Evolutionary conservation across 2,329 filamentous ascomycete species (phyloP), one percentile per base, ranked within the genome.

Genomic region (Pseudohalonectria lignicola): DNA sequence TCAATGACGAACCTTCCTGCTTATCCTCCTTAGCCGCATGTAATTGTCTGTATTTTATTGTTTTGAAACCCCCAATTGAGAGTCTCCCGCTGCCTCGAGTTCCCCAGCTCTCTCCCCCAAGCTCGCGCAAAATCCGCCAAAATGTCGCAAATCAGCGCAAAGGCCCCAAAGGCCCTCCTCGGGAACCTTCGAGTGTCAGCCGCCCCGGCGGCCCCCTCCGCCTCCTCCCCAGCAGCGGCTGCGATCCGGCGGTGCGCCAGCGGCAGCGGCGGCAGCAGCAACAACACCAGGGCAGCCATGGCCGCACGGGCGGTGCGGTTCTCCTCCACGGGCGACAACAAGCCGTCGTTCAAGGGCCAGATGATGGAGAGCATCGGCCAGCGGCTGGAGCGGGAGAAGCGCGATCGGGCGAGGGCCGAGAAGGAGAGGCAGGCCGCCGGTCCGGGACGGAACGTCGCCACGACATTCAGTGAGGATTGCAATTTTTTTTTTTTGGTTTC

Each of bases 341-440:
- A 46, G 25, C 42, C 44, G 36, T 52, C 49, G 4, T 76, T 75
- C 53, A 64, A 67, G 40, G 69, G 69, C 18, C 71, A 75, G 52
- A 61, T 76, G 52, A 66, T 71, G 29, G 62, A 70, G 50, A 71
- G 68, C 44, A 69, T 72, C 37, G 59, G 59, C 39, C 54, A 61
- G 36, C 67, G 71, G 28, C 60, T 74, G 31, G 57, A 59, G 38
- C 60, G 65, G 29, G 69, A 76, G 47, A 61, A 60, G 44, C 53
- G 55, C 13, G 67, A 72, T 44, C 61, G 63, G 32, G 61, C 61
- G 45, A 60, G 60, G 41, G 60, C 64, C 46, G 62, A 63, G 6
- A 49, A 48, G 34, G 48, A 62, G 46, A 55, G 62, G 43, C 52
- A 60, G 39, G 57, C 62, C 43, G 53, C 51, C 6, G 56, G 50